Base-by-base conservation (phyloP, 805 yeast species). In the Candida berthetii region DNA sequence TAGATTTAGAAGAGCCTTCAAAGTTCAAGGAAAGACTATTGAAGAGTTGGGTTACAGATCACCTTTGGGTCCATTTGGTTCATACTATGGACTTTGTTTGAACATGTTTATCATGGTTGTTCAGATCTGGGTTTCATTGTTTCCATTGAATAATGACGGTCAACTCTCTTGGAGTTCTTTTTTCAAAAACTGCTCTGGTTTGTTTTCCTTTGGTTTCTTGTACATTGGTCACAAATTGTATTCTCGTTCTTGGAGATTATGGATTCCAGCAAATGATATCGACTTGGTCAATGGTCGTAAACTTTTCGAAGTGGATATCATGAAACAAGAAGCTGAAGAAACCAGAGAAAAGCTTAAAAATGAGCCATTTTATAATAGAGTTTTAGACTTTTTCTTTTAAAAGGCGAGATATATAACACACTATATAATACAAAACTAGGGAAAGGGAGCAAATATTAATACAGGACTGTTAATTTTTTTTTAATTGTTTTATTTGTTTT, bases 61-160 rank as follows among this genome's bases (percentile, higher is more conserved):
- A 8, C 73, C 65, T 49, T 58, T 65, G 31, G 83, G 84, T 38
- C 58, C 64, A 7, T 62, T 59, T 57, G 83, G 82, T 13, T 76
- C 82, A 1, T 66, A 59, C 48, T 66, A 68, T 49, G 81, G 78
- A 8, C 53, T 74, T 7, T 35, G 65, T 4, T 57, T 80, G 45
- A 73, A 76, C 53, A 35, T 64, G 8, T 62, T 79, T 43, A 68
- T 79, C 17, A 51, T 79, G 17, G 57, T 72, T 36, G 81, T 77
- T 3, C 85, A 79, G 53, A 77, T 80, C 57, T 81, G 84, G 80
- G 70, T 78, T 33, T 80, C 85, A 7, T 60, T 79, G 39, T 78
- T 68, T 53, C 85, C 87, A 25, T 58, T 81, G 32, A 75, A 53
- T 9, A 39, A 36, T 15, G 72, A 74, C 10, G 60, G 50, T 6